Evolutionary conservation across 2,329 filamentous ascomycete genomes (phyloP).

Genomic region (Nannizzia gypsea): DNA sequence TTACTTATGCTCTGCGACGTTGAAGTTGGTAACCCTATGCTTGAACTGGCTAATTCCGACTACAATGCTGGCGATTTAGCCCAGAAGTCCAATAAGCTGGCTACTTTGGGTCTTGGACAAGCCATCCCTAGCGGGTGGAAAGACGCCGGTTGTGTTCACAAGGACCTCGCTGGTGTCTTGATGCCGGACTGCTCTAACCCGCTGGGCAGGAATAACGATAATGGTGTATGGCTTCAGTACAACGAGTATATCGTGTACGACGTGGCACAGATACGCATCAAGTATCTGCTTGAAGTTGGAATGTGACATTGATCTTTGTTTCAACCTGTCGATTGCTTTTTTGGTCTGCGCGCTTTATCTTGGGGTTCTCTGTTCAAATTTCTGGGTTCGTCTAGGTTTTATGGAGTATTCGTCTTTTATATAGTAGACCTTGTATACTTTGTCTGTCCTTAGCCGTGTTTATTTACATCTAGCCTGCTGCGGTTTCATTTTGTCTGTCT

Average conservation of each 20-base stretch:
- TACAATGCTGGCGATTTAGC: constrained; percentile 55
- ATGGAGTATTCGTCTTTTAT: not conserved
- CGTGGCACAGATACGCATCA: constrained; percentile 36
- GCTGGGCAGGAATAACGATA: not conserved
- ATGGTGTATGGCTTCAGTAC: constrained; percentile 16
- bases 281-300: constrained; percentile 35
- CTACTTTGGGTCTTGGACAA: constrained; percentile 59
- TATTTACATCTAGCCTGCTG: not conserved
- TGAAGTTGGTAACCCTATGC: constrained; percentile 64
- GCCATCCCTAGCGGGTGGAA: constrained; percentile 60
- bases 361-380: not conserved
- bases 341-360: not conserved
- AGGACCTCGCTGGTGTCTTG: constrained; percentile 52
- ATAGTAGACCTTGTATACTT: not conserved
- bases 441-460: not conserved
- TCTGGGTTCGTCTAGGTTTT: no score
- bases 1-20: constrained; percentile 75
- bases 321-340: not conserved
- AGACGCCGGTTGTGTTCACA: constrained; percentile 57
- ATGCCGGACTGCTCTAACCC: constrained; percentile 39
- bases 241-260: constrained; percentile 42
- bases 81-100: constrained; percentile 46
- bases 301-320: constrained; percentile 20
- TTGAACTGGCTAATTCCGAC: constrained; percentile 46
- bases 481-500: not conserved